Evolutionary conservation across 108 stramenopile species (phyloP), one percentile per base, ranked within the genome.

Genomic region (Conticribra weissflogii): DNA sequence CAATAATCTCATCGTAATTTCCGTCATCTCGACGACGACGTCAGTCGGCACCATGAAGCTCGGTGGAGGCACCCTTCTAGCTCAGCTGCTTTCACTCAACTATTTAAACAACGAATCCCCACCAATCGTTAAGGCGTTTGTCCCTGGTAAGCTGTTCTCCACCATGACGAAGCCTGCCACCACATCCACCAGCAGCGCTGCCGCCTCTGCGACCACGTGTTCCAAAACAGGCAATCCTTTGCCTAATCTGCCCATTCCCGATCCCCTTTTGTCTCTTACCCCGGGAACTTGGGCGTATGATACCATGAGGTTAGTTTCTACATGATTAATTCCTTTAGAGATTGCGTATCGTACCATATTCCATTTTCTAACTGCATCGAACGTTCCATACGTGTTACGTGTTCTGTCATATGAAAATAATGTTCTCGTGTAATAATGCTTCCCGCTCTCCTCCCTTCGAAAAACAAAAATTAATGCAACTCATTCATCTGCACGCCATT

Each of bases 271-370:
- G 17, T 91, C 92, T 22, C 64, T 71, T 18, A 82, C 63, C 31
- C 94, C 93, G 8, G 96, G 96, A 24, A 96, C 95, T 50, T 98
- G 98, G 98, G 96, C 98, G 0, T 75, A 97, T 62, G 96, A 97
- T 79, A 98, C 98, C 30, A 97, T 98, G 98, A 77, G 76, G 36
- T 41, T 12, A 5, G 36, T 41, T n/a, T n/a, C n/a, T n/a, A n/a
- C n/a, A n/a, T n/a, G n/a, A n/a, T n/a, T n/a, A n/a, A n/a, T n/a
- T n/a, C n/a, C n/a, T n/a, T n/a, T n/a, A n/a, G n/a, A n/a, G n/a
- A n/a, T n/a, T n/a, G n/a, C n/a, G n/a, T n/a, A n/a, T n/a, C n/a
- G n/a, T n/a, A n/a, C n/a, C n/a, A n/a, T n/a, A n/a, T n/a, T n/a
- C n/a, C n/a, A n/a, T n/a, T n/a, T n/a, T n/a, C n/a, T n/a, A n/a